phyloP scores from a whole-genome alignment of 768 basidiomycete species.

The Termitomyces titanicus region DNA sequence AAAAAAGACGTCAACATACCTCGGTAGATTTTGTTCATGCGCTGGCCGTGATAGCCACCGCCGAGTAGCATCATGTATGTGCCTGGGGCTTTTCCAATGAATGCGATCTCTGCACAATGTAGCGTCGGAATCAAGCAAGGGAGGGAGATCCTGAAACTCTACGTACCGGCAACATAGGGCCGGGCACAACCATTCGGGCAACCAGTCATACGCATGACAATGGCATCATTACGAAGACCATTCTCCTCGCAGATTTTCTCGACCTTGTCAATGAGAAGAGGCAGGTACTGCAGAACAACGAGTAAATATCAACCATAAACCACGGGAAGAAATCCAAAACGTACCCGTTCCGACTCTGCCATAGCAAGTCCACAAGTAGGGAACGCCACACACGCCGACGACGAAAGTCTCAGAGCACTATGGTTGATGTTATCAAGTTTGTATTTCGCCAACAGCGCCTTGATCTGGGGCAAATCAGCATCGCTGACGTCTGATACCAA shows the following conservation, averaged over 20 bases:
- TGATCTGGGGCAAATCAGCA: constrained; percentile 74
- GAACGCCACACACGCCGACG: constrained; percentile 96
- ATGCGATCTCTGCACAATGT: constrained; percentile 72
- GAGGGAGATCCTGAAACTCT: not conserved
- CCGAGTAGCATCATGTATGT: constrained; percentile 94
- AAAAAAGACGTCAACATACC: constrained; percentile 42
- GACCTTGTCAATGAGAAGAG: constrained; percentile 88
- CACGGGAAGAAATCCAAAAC: constrained; percentile 13
- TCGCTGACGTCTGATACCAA: constrained; percentile 79
- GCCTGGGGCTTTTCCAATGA: constrained; percentile 94
- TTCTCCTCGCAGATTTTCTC: constrained; percentile 93
- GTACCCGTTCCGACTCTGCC: constrained; percentile 53
- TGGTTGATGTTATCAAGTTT: constrained; percentile 85
- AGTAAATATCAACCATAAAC: not conserved
- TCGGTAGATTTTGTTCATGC: constrained; percentile 94
- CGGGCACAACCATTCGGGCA: constrained; percentile 94
- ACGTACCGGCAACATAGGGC: constrained; percentile 81
- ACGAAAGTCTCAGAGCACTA: constrained; percentile 78
- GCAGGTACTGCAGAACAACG: constrained; percentile 64
- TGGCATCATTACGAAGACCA: constrained; percentile 89
- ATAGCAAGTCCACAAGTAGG: constrained; percentile 77
- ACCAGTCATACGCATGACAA: constrained; percentile 99
- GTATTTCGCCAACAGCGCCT: constrained; percentile 75
- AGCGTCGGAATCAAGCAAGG: not conserved
- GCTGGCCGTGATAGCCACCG: constrained; percentile 91